phyloP scores from a whole-genome alignment of 495 filamentous ascomycete species.

The Aspergillus heteromorphus region DNA sequence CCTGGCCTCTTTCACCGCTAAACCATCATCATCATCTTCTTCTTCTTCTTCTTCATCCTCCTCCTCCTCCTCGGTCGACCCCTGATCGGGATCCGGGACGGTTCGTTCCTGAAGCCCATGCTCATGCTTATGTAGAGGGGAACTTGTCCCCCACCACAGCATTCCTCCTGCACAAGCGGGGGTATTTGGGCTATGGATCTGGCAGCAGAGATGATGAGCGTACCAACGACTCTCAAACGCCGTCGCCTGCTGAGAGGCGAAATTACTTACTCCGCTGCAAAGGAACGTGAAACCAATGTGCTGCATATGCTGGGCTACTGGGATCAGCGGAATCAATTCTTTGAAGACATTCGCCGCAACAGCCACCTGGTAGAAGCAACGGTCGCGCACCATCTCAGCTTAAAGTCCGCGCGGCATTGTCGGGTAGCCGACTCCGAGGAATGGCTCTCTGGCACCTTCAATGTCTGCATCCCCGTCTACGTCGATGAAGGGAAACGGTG shows the following conservation, averaged over 20 bases:
- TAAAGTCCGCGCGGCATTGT: slow-evolving; percentile 11
- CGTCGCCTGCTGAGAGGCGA: slow-evolving; percentile 1
- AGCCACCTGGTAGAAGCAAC: slow-evolving; percentile 9
- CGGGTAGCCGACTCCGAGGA: slow-evolving; percentile 16
- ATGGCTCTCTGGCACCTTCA: slow-evolving; percentile 30
- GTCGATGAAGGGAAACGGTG: slow-evolving; percentile 2
- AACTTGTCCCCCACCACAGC: no score
- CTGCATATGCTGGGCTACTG: not conserved
- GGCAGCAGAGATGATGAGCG: no score
- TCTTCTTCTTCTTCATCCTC: no score
- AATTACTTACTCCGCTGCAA: slow-evolving; percentile 3
- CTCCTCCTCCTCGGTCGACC: no score
- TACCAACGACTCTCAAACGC: not conserved
- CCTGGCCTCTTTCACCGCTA: no score
- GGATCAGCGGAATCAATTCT: not conserved
- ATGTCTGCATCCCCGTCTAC: slow-evolving; percentile 26
- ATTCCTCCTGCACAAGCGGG: no score
- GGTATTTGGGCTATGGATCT: no score
- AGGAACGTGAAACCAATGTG: slow-evolving; percentile 1
- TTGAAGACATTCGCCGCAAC: not conserved
- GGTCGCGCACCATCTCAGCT: slow-evolving; percentile 21
- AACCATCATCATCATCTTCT: no score
- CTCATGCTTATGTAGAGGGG: no score
- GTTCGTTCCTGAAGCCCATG: no score
- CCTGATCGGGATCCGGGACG: no score